Evolutionary conservation across 176 grass and related monocot genomes (phyloP), one percentile per base, ranked within the genome.

Genomic region (bread wheat (Triticum aestivum)): DNA sequence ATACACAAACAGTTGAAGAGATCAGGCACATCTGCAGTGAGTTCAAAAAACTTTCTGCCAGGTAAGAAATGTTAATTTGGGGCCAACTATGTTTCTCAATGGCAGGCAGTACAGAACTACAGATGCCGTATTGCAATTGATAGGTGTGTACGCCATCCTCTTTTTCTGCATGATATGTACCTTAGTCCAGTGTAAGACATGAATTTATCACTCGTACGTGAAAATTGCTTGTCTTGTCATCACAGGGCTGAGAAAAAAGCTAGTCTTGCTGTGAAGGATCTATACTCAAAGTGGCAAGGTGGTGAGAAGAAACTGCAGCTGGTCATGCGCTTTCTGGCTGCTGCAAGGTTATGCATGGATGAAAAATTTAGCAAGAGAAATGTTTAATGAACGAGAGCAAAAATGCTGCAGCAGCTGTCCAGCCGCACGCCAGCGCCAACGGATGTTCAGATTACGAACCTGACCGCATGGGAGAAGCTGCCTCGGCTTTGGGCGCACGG

Each of bases 1-100:
- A 44, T 44, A 44, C 42, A 44, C 42, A 75, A 9, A 9, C n/a
- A 67, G 10, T 84, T 90, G 13, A 83, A 6, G 86, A 90, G 59
- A 77, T 75, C 63, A 37, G 3, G 27, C 32, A 26, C 21, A 8
- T 90, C 59, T 89, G 49, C 65, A 49, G 78, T 42, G 68, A 84
- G 65, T 69, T 90, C n/a, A 37, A 80, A 82, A 34, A 79, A 33
- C 41, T 27, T 18, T 37, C 12, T 78, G 5, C 10, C 13, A 61
- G 67, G 94, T 97, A 88, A 87, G 71, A 52, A 42, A 12, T 88
- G 62, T 32, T 67, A 80, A 45, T 45, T 10, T 65, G 24, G n/a
- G 23, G 21, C 24, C 10, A 56, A 24, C 58, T 79, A 44, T 54
- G n/a, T 20, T 80, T 70, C 34, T 23, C 59, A 27, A 17, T 39